A percentile compares a stretch with the other conserved stretches of the same genome.
These are phyloP conservation scores for Vaccinium macrocarpon DNA, from an alignment of 148 eudicot species.

Conservation along the genomic window DNA sequence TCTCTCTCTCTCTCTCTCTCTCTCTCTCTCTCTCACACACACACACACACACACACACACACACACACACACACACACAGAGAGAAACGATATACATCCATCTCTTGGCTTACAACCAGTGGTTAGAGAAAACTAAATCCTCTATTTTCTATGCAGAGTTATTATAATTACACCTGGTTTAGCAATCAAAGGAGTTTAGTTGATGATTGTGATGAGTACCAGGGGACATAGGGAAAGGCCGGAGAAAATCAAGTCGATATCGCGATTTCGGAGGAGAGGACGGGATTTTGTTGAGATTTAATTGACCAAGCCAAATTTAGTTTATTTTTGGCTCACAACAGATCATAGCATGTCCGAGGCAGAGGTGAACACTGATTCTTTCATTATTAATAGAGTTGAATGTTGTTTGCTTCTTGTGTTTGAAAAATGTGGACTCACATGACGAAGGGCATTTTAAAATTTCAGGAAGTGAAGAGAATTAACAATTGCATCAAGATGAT, in stretches of 20 bases:
- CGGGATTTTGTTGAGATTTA: slow-evolving; percentile 46
- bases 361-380: slow-evolving; percentile 35
- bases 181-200: slow-evolving; percentile 34
- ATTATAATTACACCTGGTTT: no score
- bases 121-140: no score
- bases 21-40: no score
- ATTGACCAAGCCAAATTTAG: slow-evolving; percentile 28
- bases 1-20: no score
- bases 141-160: no score
- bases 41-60: no score
- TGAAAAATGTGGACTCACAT: not conserved
- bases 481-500: slow-evolving; percentile 47
- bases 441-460: not conserved
- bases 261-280: slow-evolving; percentile 55
- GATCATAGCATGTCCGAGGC: slow-evolving; percentile 54
- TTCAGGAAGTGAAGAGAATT: slow-evolving; percentile 53
- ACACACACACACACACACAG: no score
- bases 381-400: not conserved
- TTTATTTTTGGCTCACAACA: slow-evolving; percentile 42
- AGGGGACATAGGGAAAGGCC: slow-evolving; percentile 70
- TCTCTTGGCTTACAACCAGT: no score
- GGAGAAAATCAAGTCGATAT: slow-evolving; percentile 63
- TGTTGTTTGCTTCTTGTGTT: not conserved
- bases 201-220: slow-evolving; percentile 35
- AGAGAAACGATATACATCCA: no score